Evolutionary conservation across 768 basidiomycete genomes (phyloP), one percentile per base, ranked within the genome.

Genomic region (Galerina marginata): DNA sequence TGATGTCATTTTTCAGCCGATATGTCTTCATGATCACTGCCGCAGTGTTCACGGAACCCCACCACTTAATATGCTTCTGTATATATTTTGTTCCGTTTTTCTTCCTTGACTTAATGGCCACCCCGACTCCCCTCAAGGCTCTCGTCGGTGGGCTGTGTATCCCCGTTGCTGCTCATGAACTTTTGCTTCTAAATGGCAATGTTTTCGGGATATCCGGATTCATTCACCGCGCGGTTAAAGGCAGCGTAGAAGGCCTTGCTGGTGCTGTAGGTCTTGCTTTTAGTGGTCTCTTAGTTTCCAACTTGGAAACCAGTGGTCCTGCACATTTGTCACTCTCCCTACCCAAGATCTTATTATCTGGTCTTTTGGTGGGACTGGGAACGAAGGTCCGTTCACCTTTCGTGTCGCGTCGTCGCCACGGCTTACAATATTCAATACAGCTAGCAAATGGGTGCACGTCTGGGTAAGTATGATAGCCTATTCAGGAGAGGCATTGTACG

Each of bases 371-470:
- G 16, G 87, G 87, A 10, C 45, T 85, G 0, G 87, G 87, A 14
- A 79, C 85, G 7, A 87, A 83, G 78, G 85, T 85, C 65, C 50
- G 63, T 53, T 33, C 29, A 33, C 14, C 15, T 25, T 51, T 51
- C 10, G 14, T 53, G 7, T 23, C 47, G 5, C 20, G 29, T 20
- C 20, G 25, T 16, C 29, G 10, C 15, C 45, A 12, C 16, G 26
- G 10, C 25, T 11, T n/a, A 14, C 47, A n/a, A 45, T 14, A 49
- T 9, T 50, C 26, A 48, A n/a, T 56, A 15, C 50, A 86, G 86
- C 68, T 88, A 54, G 76, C 81, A 14, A 86, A 85, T 58, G 87
- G 87, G 23, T 89, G 87, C 68, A 88, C 87, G 10, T 88, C 87
- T 15, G 87, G 86, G 86, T 87, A 70, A 23, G 68, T 62, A 26